phyloP scores from a whole-genome alignment of 352 stramenopile genomes.

The Globisporangium iwayamae region DNA sequence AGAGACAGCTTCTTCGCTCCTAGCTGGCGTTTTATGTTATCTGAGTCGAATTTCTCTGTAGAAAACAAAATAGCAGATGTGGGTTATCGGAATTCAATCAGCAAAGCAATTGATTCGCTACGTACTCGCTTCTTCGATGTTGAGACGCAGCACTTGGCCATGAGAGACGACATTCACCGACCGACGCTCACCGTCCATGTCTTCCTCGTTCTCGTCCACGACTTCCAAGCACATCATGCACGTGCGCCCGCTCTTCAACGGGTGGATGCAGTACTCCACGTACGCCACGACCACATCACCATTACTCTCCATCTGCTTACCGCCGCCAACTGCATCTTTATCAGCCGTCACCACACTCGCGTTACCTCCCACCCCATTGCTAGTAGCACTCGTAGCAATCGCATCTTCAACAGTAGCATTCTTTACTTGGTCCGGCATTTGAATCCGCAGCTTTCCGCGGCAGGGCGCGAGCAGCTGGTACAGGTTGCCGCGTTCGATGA shows the following conservation, averaged over 20 bases:
- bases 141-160: constrained; percentile 90
- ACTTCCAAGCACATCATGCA: constrained; percentile 79
- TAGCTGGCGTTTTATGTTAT: constrained; percentile 86
- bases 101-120: constrained; percentile 24
- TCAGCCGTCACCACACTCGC: constrained; percentile 8
- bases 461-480: constrained; percentile 79
- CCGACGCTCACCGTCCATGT: constrained; percentile 42
- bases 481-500: constrained; percentile 58
- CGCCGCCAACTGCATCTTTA: not conserved
- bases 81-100: constrained; percentile 34
- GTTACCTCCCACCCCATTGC: not conserved
- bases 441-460: constrained; percentile 77
- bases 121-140: constrained; percentile 96
- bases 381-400: constrained; percentile 1
- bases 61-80: constrained; percentile 14
- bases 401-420: not conserved
- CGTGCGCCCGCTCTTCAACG: constrained; percentile 62
- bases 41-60: constrained; percentile 82
- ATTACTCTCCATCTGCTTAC: not conserved
- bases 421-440: constrained; percentile 4
- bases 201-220: constrained; percentile 67
- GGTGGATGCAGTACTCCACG: constrained; percentile 80
- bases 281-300: constrained; percentile 35
- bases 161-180: constrained; percentile 82
- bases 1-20: constrained; percentile 90